Percentiles rank a stretch among this genome's conserved stretches.
Evolutionary conservation across 768 basidiomycete species (phyloP).

Genomic region (Phylloporus sp.): DNA sequence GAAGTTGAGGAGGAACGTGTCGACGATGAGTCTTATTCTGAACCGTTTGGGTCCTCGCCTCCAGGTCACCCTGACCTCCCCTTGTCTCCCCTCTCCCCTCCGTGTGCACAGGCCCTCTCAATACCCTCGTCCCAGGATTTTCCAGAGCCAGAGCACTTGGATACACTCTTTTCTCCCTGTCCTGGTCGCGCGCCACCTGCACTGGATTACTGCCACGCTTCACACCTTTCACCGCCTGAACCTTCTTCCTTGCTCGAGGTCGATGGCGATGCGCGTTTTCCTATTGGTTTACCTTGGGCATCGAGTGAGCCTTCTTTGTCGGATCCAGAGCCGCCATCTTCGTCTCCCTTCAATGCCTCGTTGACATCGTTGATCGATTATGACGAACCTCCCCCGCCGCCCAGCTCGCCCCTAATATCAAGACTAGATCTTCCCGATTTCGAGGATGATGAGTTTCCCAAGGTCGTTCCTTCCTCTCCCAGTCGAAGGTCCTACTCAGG

Average conservation of each 20-base stretch:
- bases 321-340: conserved; percentile 14
- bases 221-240: conserved; percentile 11
- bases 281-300: conserved; percentile 24
- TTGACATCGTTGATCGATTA: conserved; percentile 22
- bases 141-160: conserved; percentile 12
- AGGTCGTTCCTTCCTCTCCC: conserved; percentile 26
- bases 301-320: conserved; percentile 5
- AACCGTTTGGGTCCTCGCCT: conserved; percentile 11
- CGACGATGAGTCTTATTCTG: conserved; percentile 17
- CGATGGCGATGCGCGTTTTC: conserved; percentile 15
- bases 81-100: conserved; percentile 34
- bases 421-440: conserved; percentile 29
- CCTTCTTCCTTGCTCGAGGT: conserved; percentile 25
- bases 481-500: conserved; percentile 24
- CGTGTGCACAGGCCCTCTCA: conserved; percentile 9
- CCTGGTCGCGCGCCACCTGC: conserved; percentile 9
- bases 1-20: conserved; percentile 17
- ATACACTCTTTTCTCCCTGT: conserved; percentile 18
- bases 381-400: conserved; percentile 18
- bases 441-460: conserved; percentile 22
- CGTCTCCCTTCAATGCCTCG: conserved; percentile 10
- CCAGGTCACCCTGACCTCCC: conserved; percentile 15
- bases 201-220: conserved; percentile 12
- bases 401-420: conserved; percentile 31
- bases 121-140: conserved; percentile 16